phyloP scores from a whole-genome alignment of 371 early-diverging fungal genomes.

The Chytridium lagenaria region DNA sequence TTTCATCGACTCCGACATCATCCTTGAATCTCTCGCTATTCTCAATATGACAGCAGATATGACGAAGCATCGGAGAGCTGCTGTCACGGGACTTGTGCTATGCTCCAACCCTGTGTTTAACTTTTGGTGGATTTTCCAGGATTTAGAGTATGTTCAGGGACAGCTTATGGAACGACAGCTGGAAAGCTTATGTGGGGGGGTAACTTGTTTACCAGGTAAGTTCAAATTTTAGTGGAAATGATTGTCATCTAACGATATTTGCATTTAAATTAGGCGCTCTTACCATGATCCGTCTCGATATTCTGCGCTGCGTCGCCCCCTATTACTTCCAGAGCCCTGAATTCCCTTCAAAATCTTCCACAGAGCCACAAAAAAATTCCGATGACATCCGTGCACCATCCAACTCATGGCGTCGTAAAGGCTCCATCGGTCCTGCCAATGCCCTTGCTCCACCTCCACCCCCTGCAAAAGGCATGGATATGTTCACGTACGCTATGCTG shows the following conservation, averaged over 20 bases:
- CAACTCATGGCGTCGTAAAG: neutral
- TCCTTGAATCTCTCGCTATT: conserved; percentile 29
- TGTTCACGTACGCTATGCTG: conserved; percentile 32
- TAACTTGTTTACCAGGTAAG: conserved; percentile 49
- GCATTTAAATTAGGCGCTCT: conserved; percentile 41
- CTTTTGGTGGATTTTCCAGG: conserved; percentile 43
- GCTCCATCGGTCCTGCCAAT: neutral
- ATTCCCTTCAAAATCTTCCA: neutral
- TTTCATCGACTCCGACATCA: conserved; percentile 56
- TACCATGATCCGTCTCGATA: conserved; percentile 46
- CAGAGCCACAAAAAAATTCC: neutral
- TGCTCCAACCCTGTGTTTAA: conserved; percentile 18
- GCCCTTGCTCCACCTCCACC: neutral
- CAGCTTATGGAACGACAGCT: conserved; percentile 42
- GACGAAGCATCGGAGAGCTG: neutral
- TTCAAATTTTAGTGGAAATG: neutral
- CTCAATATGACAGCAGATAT: neutral
- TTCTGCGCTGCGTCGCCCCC: conserved; percentile 35
- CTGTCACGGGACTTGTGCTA: conserved; percentile 16
- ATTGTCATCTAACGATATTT: too few species aligned
- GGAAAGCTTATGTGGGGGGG: conserved; percentile 47
- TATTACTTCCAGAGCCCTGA: conserved; percentile 41
- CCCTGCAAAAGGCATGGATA: conserved; percentile 11
- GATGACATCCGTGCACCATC: too few species aligned
- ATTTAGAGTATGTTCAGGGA: conserved; percentile 49